These are phyloP conservation scores for Taxillus chinensis DNA, from an alignment of 164 flowering plant species.

Conservation along the genomic window DNA sequence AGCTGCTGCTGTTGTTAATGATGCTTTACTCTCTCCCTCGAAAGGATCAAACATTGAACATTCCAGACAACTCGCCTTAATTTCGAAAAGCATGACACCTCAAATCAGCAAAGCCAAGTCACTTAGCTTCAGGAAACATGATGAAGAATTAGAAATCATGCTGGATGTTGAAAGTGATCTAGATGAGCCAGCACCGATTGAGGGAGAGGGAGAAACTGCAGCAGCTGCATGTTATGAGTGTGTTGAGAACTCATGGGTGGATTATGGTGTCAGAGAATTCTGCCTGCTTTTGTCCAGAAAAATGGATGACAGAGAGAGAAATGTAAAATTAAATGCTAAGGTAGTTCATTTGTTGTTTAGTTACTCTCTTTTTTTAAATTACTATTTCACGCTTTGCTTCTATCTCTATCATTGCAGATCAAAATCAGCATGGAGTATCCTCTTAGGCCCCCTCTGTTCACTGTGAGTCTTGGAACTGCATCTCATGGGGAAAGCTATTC, in stretches of 20 bases:
- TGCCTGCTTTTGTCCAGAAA: constrained; percentile 41
- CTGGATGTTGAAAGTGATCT: constrained; percentile 64
- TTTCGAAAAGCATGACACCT: constrained; percentile 50
- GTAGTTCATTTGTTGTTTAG: constrained; percentile 20
- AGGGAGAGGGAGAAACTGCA: constrained; percentile 29
- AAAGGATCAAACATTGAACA: constrained; percentile 40
- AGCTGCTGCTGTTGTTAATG: constrained; percentile 21
- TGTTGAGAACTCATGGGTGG: constrained; percentile 43
- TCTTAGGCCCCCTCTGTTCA: constrained; percentile 74
- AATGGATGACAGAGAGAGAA: constrained; percentile 22
- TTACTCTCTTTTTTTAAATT: constrained; percentile 1
- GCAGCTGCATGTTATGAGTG: constrained; percentile 11
- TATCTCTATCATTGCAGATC: constrained; percentile 38
- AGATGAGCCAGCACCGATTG: constrained; percentile 43
- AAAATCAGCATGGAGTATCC: constrained; percentile 90
- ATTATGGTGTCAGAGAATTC: constrained; percentile 54
- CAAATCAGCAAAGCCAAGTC: constrained; percentile 39
- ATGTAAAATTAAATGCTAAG: constrained; percentile 63
- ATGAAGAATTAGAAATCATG: constrained; percentile 55
- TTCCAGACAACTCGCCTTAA: constrained; percentile 45
- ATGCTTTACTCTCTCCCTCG: constrained; percentile 18
- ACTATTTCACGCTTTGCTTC: constrained; percentile 3
- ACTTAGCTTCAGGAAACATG: constrained; percentile 53
- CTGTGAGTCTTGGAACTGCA: constrained; percentile 26
- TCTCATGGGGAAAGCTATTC: constrained; percentile 21